Base-by-base conservation (phyloP, 306 rosid genomes). In the Citrullus mucosospermus region DNA sequence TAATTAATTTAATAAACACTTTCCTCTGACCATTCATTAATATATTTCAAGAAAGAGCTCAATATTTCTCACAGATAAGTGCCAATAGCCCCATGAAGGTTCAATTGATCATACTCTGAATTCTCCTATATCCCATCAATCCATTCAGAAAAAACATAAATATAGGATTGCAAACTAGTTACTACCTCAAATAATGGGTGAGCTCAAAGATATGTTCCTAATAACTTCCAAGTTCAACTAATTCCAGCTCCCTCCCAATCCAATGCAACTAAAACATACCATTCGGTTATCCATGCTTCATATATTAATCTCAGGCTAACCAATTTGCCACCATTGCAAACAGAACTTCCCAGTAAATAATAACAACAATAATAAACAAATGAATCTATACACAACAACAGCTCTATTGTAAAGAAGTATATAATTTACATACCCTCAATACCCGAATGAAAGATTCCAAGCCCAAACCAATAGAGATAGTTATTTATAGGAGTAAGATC, bases 381-480 rank as follows among this genome's bases (percentile, higher is more conserved):
- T 48, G 54, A 34, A 58, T 34, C 25, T 16, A 9, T 16, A 36
- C 57, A 53, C 59, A 72, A 50, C 25, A 72, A 72, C 28, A 50
- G 41, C 25, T 16, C 2, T 14, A 46, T 71, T 3, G 22, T 51
- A 8, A 16, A 43, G 46, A 62, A 53, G 38, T 54, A 44, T 13
- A 43, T 51, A 67, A 69, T 6, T 50, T 28, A 18, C 82, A 60
- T 85, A 92, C 99, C 99, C 88, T 96, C 91, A 34, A 96, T 91
- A n/a, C 98, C 98, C 0, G 99, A 96, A 84, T 96, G 99, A 81
- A 86, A 96, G 79, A 91, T 69, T 67, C 99, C 98, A 38, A 92
- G 78, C 36, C 99, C 99, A 70, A 92, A 62, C 79, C 88, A 83
- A 86, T 89, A 92, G 70, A 96, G 89, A 68, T 96, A 96, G 79